Percentiles rank a stretch among this genome's conserved stretches.
phyloP scores from a whole-genome alignment of 345 rosid genomes.

The Firmiana major region DNA sequence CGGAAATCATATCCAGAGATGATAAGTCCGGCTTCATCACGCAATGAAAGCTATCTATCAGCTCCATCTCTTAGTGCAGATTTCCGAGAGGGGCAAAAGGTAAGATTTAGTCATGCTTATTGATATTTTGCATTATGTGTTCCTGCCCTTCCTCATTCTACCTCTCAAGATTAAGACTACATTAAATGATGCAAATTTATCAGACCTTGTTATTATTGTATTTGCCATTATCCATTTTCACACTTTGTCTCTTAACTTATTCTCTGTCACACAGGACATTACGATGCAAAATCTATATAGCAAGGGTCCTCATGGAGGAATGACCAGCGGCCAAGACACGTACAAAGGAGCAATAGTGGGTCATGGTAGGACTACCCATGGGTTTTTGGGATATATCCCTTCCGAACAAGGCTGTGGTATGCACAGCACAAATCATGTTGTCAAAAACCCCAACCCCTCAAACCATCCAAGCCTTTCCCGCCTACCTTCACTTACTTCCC shows the following conservation, averaged over 20 bases:
- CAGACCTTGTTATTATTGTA: background rate
- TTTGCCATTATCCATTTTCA: background rate
- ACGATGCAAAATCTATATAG: constrained; percentile 6
- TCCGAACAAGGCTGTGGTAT: constrained; percentile 12
- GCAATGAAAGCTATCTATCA: constrained; percentile 25
- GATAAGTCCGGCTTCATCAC: constrained; percentile 34
- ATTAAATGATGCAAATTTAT: background rate
- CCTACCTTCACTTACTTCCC: constrained; percentile 14
- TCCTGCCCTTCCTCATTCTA: constrained; percentile 1
- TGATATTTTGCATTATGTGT: background rate
- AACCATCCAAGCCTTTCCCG: background rate
- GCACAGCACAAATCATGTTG: background rate
- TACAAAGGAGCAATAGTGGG: background rate
- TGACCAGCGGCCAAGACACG: constrained; percentile 18
- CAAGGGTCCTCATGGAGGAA: constrained; percentile 14
- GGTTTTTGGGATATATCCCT: constrained; percentile 10
- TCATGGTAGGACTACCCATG: constrained; percentile 10
- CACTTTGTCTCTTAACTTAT: background rate
- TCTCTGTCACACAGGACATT: constrained; percentile 21
- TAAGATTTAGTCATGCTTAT: constrained; percentile 15
- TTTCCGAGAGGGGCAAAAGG: constrained; percentile 44
- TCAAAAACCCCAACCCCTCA: constrained; percentile 2
- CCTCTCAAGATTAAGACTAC: constrained; percentile 14
- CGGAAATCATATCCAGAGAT: constrained; percentile 49
- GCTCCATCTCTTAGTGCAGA: constrained; percentile 33